Evolutionary conservation across 2,329 filamentous ascomycete genomes (phyloP).

Genomic region (Alternaria longipes): DNA sequence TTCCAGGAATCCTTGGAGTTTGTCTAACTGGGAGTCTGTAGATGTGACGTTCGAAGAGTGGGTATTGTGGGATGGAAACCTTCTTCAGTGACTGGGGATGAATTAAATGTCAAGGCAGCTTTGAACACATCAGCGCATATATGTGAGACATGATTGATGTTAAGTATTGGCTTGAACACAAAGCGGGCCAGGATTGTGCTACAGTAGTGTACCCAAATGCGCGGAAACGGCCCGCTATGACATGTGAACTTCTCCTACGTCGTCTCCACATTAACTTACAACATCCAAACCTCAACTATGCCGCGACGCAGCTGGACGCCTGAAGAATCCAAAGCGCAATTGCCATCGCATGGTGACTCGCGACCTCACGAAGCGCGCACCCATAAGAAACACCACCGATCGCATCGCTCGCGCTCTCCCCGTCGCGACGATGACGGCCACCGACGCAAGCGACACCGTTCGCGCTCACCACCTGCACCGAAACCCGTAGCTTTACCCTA

Average conservation of each 20-base stretch:
- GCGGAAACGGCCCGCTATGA: neutral
- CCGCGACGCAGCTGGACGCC: slow-evolving; percentile 6
- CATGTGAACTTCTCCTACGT: neutral
- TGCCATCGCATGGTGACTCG: neutral
- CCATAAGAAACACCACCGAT: slow-evolving; percentile 49
- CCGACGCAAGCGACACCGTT: slow-evolving; percentile 41
- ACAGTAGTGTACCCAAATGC: no score
- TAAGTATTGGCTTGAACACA: no score
- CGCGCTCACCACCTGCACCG: slow-evolving; percentile 41
- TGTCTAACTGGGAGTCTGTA: no score
- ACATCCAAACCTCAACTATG: slow-evolving; percentile 1
- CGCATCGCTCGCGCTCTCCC: slow-evolving; percentile 48
- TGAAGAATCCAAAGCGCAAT: slow-evolving; percentile 4
- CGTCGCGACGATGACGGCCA: slow-evolving; percentile 35
- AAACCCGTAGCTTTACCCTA: slow-evolving; percentile 66
- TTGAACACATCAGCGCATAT: no score
- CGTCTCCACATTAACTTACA: neutral
- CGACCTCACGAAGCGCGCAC: slow-evolving; percentile 34
- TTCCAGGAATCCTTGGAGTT: no score
- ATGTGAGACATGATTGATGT: no score
- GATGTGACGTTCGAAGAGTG: no score
- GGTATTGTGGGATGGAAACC: no score
- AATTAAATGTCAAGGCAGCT: no score
- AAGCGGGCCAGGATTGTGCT: no score
- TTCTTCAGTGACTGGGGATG: no score